Percentiles rank a stretch among this genome's conserved stretches.
phyloP scores from a whole-genome alignment of 2,329 filamentous ascomycete species.

The Cadophora sp. region DNA sequence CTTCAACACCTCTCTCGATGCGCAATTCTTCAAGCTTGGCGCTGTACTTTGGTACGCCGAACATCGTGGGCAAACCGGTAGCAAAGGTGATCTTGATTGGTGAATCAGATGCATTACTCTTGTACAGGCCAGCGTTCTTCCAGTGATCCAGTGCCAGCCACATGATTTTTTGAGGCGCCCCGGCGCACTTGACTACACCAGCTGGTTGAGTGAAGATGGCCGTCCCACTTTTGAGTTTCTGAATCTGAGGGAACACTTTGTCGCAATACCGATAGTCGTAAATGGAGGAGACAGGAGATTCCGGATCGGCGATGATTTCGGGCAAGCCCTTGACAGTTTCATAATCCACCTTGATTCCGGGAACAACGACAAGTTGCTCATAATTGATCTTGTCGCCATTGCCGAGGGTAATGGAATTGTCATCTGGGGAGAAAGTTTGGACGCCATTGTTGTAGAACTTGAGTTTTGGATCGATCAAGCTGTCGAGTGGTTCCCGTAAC shows the following conservation, averaged over 20 bases:
- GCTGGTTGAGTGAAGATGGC: conserved; percentile 67
- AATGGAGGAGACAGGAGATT: conserved; percentile 59
- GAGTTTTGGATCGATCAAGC: conserved; percentile 42
- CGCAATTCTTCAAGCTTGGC: conserved; percentile 59
- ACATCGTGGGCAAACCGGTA: conserved; percentile 62
- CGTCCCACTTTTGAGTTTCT: conserved; percentile 54
- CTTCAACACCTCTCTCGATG: conserved; percentile 61
- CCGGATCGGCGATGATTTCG: conserved; percentile 57
- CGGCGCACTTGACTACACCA: conserved; percentile 65
- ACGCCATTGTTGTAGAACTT: conserved; percentile 64
- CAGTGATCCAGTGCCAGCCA: conserved; percentile 67
- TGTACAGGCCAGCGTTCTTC: conserved; percentile 60
- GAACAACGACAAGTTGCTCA: conserved; percentile 68
- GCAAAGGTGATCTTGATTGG: conserved; percentile 60
- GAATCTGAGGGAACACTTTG: conserved; percentile 58
- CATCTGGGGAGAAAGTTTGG: conserved; percentile 56
- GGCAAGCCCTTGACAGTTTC: conserved; percentile 60
- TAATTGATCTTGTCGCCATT: conserved; percentile 64
- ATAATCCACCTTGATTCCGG: conserved; percentile 60
- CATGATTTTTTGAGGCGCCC: conserved; percentile 67
- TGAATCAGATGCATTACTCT: conserved; percentile 48
- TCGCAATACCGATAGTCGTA: conserved; percentile 62
- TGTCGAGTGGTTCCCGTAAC: conserved; percentile 51
- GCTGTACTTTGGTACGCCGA: conserved; percentile 66
- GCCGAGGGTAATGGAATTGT: conserved; percentile 61